These are phyloP conservation scores for Capronia epimyces DNA, from an alignment of 2,329 filamentous ascomycete genomes.

Conservation along the genomic window DNA sequence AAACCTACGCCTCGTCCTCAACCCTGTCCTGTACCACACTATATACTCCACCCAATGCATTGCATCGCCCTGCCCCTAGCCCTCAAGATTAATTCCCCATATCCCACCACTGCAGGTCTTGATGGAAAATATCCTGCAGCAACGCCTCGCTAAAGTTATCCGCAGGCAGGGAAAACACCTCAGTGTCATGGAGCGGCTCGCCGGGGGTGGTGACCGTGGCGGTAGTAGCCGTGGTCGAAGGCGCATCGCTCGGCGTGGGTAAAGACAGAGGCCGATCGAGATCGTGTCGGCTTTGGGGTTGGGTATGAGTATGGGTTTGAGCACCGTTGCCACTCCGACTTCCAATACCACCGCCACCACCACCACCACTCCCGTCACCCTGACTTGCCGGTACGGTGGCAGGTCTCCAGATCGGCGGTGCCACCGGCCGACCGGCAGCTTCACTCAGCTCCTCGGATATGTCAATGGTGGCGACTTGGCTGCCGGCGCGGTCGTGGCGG, in stretches of 20 bases:
- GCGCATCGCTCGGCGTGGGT: neutral
- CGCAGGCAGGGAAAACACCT: constrained; percentile 4
- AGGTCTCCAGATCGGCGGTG: constrained; percentile 7
- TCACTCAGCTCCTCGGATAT: constrained; percentile 7
- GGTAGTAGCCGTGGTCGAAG: neutral
- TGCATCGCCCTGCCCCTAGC: no score
- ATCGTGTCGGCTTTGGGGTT: neutral
- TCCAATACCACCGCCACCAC: no score
- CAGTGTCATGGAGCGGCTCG: neutral
- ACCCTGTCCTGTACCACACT: no score
- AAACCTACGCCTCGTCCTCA: no score
- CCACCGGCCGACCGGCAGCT: constrained; percentile 7
- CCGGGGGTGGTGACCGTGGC: neutral
- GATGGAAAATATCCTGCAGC: constrained; percentile 5
- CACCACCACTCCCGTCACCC: no score
- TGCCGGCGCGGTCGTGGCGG: neutral
- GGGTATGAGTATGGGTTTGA: neutral
- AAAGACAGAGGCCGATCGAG: neutral
- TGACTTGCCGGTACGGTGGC: neutral
- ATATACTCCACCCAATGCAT: no score
- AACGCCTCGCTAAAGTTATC: constrained; percentile 7
- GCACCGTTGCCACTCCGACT: no score
- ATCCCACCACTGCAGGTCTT: neutral
- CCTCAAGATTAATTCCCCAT: neutral
- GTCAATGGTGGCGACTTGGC: constrained; percentile 7